phyloP scores from a whole-genome alignment of 2,329 filamentous ascomycete genomes.

The Aureobasidium melanogenum region DNA sequence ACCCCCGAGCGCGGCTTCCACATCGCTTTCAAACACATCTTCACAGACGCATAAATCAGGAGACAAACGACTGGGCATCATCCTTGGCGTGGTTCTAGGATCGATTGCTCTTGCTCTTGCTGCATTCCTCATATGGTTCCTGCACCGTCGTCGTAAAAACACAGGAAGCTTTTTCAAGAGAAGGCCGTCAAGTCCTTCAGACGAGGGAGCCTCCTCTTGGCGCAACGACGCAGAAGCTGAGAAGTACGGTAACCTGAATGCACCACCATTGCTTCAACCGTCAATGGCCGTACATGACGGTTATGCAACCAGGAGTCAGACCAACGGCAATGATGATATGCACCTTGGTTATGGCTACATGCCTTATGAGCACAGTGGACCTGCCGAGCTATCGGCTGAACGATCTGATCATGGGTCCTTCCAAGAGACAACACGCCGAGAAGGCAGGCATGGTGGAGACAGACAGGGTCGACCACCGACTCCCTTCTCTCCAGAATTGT shows the following conservation, averaged over 20 bases:
- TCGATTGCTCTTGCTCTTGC: conserved; percentile 15
- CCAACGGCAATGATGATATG: not conserved
- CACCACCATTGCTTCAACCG: not conserved
- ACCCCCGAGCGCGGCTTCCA: not conserved
- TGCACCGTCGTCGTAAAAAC: conserved; percentile 14
- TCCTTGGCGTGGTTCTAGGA: conserved; percentile 17
- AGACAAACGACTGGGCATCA: conserved; percentile 15
- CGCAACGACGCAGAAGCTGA: not conserved
- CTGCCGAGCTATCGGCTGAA: conserved; percentile 7
- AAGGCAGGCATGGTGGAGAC: not conserved
- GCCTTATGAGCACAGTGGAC: not conserved
- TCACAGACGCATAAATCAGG: not conserved
- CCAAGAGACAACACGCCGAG: not conserved
- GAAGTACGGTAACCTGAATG: not conserved
- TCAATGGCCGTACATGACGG: not conserved
- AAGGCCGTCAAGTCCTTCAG: not conserved
- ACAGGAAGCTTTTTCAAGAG: conserved; percentile 12
- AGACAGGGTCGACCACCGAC: not conserved
- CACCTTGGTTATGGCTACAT: not conserved
- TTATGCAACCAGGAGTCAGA: not conserved
- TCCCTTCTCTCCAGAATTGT: conserved; percentile 1
- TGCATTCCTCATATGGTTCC: conserved; percentile 14
- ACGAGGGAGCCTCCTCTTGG: not conserved
- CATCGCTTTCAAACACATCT: not conserved
- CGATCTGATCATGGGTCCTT: not conserved